Base-by-base conservation (phyloP, 495 filamentous ascomycete species). In the Penicillium odoratum region DNA sequence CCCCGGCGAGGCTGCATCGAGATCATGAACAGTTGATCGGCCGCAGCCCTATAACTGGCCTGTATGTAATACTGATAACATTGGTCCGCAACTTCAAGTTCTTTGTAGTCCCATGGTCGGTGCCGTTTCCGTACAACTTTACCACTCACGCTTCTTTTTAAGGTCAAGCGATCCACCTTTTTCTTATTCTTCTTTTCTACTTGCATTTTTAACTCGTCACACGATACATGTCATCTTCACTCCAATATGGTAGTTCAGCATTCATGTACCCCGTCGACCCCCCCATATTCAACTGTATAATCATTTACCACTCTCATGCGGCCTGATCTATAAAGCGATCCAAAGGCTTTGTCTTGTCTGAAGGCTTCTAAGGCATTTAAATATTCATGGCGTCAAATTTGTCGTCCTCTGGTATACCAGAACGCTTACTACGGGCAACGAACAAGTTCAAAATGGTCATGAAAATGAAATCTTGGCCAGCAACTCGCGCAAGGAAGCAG, bases 31-130 rank as follows among this genome's bases (percentile, higher is more conserved):
- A 62, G 59, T 59, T 53, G 43, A 64, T 61, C 48, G 59, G 55
- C 18, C 25, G 34, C 18, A 52, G 55, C 56, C 56, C 47, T 59
- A 59, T 30, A 46, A 25, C 29, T 13, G 28, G 16, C 21, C 21
- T 8, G 21, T 68, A 69, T 69, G 69, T 73, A 74, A 74, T 73
- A 53, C 63, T 71, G 70, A 74, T 73, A 64, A 48, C 64, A 69
- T 21, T 68, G 31, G 36, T 46, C 56, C 46, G 16, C 60, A 55
- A 57, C 50, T 45, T 55, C 21, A 21, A 21, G 21, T 2, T 58
- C 55, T 63, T 64, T 74, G 70, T 53, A 59, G 62, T 64, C 74
- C 70, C 74, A 71, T 74, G 74, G 66, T 64, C 21, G 21, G 21
- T 21, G 21, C 72, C 74, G 70, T 71, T 76, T 76, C 67, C 74